phyloP scores from a whole-genome alignment of 1,139 yeast species.

The Sugiyamaella neomexicana region DNA sequence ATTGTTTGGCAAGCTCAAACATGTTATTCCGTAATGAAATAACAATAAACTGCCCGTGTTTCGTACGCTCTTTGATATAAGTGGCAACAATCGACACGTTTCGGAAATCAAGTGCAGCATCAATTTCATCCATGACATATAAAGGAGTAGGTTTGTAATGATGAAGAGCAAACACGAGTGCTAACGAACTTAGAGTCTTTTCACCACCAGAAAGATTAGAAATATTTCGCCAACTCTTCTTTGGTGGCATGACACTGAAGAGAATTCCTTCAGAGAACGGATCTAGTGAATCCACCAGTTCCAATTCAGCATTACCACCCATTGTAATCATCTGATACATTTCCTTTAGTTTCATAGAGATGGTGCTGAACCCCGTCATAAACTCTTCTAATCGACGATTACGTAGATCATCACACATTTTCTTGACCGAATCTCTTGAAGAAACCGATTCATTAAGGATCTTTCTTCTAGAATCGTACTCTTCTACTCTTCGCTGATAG shows the following conservation, averaged over 20 bases:
- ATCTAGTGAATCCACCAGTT: conserved; percentile 90
- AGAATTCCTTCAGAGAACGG: conserved; percentile 98
- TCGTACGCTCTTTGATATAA: conserved; percentile 91
- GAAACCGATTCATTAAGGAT: conserved; percentile 70
- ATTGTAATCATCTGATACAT: conserved; percentile 98
- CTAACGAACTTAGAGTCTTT: conserved; percentile 91
- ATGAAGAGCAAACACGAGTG: conserved; percentile 94
- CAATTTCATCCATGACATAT: conserved; percentile 99
- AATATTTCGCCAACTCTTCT: conserved; percentile 95
- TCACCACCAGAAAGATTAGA: conserved; percentile 97
- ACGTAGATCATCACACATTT: conserved; percentile 66
- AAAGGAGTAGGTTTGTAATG: conserved; percentile 96
- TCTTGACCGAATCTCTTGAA: conserved; percentile 65
- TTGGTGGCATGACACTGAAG: conserved; percentile 99
- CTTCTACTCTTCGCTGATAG: conserved; percentile 66
- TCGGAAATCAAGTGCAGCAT: conserved; percentile 96
- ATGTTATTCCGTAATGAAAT: conserved; percentile 93
- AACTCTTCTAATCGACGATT: conserved; percentile 80
- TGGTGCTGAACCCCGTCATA: conserved; percentile 86
- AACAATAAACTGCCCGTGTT: conserved; percentile 94
- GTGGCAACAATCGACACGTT: conserved; percentile 97
- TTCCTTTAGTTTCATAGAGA: conserved; percentile 85
- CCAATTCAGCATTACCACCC: conserved; percentile 99
- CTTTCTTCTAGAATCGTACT: conserved; percentile 59
- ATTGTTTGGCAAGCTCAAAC: conserved; percentile 93